phyloP scores from a whole-genome alignment of 495 filamentous ascomycete species.

The Aspergillus avenaceus region DNA sequence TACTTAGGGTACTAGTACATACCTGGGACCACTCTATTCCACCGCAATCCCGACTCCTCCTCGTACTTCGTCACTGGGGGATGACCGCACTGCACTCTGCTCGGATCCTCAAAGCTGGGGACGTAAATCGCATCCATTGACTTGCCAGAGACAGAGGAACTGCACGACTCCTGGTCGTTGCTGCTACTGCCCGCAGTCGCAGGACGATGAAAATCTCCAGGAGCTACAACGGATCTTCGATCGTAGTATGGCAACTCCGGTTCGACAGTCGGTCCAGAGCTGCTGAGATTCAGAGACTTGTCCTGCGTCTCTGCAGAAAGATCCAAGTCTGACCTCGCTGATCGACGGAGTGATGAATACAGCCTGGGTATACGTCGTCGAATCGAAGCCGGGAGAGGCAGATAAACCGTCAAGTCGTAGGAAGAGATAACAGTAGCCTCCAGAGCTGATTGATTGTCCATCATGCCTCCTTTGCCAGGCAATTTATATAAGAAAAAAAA shows the following conservation, averaged over 20 bases:
- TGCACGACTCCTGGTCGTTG: constrained; percentile 2
- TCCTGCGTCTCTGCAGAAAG: constrained; percentile 8
- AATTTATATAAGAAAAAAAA: no score
- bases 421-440: constrained; percentile 7
- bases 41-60: constrained; percentile 33
- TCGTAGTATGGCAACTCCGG: constrained; percentile 5
- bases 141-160: constrained; percentile 7
- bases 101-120: constrained; percentile 5
- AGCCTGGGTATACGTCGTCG: constrained; percentile 27
- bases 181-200: constrained; percentile 10
- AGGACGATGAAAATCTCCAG: constrained; percentile 6
- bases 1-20: constrained; percentile 4
- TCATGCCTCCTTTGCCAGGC: not conserved
- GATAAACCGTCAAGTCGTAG: constrained; percentile 13
- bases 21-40: constrained; percentile 41
- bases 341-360: constrained; percentile 13
- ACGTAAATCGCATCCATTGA: constrained; percentile 10
- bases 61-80: constrained; percentile 25
- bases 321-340: constrained; percentile 8
- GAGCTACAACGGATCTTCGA: not conserved
- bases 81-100: constrained; percentile 4
- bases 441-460: constrained; percentile 8
- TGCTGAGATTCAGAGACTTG: no score
- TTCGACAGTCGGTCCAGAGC: constrained; percentile 13
- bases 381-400: constrained; percentile 30